These are phyloP conservation scores for Carex scoparia DNA, from an alignment of 176 grass and related monocot genomes.

Conservation along the genomic window DNA sequence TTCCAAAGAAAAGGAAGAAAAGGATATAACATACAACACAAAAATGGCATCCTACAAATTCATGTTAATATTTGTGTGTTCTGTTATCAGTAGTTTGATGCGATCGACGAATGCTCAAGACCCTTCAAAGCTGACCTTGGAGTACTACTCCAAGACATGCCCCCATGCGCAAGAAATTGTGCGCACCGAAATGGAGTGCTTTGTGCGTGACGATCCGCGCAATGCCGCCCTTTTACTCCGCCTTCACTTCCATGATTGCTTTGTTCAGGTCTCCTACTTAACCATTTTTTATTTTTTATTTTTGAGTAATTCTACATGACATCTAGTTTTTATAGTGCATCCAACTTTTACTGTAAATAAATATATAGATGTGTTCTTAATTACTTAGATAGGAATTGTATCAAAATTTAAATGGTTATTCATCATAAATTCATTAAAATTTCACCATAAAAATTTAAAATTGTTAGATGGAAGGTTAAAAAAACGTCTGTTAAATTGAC, in stretches of 20 bases:
- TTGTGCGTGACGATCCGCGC: conserved; percentile 49
- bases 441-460: too few relatives aligned
- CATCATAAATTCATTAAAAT: too few relatives aligned
- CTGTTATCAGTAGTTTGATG: conserved; percentile 17
- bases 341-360: too few relatives aligned
- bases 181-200: conserved; percentile 72
- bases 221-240: conserved; percentile 76
- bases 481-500: too few relatives aligned
- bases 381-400: too few relatives aligned
- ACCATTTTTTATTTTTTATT: not conserved
- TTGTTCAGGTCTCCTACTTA: conserved; percentile 56
- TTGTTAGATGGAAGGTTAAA: too few relatives aligned
- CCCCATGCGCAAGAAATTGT: conserved; percentile 58
- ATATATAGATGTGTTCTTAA: too few relatives aligned
- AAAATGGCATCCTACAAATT: conserved; percentile 25
- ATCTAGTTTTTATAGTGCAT: too few relatives aligned
- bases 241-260: conserved; percentile 95
- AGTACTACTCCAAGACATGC: conserved; percentile 84
- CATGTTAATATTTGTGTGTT: conserved; percentile 19
- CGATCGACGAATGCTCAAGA: conserved; percentile 42
- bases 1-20: conserved; percentile 11
- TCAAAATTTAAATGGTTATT: too few relatives aligned
- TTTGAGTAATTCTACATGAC: too few relatives aligned
- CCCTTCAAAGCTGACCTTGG: conserved; percentile 56
- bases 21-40: not conserved